Percentiles rank a stretch among this genome's conserved stretches.
Evolutionary conservation across 257 asterid species (phyloP).

Genomic region (Coffea canephora): DNA sequence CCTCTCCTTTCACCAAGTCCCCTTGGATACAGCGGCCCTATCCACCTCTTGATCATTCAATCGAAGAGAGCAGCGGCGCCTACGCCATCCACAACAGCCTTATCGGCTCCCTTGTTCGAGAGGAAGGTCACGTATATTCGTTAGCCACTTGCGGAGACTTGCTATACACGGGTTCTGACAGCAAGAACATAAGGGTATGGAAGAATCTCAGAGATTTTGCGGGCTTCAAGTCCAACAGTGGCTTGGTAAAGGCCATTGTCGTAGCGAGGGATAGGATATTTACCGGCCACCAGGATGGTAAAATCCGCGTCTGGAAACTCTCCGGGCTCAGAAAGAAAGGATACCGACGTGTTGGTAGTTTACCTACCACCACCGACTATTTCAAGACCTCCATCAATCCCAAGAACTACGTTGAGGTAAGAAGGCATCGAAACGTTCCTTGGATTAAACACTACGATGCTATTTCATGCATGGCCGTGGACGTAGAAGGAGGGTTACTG

Average conservation of each 20-base stretch:
- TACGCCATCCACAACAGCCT: conserved; percentile 25
- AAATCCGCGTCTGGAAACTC: conserved; percentile 72
- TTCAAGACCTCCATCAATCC: conserved; percentile 62
- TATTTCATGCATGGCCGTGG: conserved; percentile 70
- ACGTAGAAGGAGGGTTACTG: conserved; percentile 44
- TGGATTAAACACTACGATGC: conserved; percentile 88
- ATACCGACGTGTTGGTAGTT: conserved; percentile 58
- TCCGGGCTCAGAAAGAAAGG: conserved; percentile 30
- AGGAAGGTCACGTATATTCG: conserved; percentile 78
- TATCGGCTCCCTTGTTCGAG: conserved; percentile 59
- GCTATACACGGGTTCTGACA: conserved; percentile 80
- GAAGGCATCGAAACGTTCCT: conserved; percentile 54
- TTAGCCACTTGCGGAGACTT: conserved; percentile 58
- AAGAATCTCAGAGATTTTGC: conserved; percentile 59
- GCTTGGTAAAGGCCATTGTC: conserved; percentile 78
- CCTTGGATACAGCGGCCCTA: conserved; percentile 58
- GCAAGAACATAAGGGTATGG: conserved; percentile 82
- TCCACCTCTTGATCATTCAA: conserved; percentile 21
- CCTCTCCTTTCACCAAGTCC: conserved; percentile 65
- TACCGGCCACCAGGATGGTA: conserved; percentile 91
- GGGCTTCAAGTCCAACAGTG: conserved; percentile 74
- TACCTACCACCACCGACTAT: conserved; percentile 70
- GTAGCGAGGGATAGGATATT: conserved; percentile 47
- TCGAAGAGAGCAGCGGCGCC: conserved; percentile 10
- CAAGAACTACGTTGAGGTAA: conserved; percentile 57